Percentiles rank a stretch among this genome's conserved stretches.
Conservation (phyloP, 73 alveolate species). For the Paramecium tetraurelia region DNA sequence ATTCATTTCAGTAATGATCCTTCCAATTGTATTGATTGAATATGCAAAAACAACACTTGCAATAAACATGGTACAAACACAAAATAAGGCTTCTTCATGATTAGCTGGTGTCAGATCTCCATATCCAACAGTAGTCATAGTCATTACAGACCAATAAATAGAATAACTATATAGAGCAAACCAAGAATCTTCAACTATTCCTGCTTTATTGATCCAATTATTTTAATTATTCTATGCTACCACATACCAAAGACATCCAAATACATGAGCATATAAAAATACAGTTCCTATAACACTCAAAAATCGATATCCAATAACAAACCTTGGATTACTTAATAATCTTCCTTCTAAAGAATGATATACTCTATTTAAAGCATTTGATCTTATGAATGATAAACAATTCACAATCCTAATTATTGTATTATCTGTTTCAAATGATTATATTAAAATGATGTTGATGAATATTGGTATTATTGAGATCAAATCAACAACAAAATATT, state of each 20-base stretch:
- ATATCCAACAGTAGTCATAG: conserved; percentile 64
- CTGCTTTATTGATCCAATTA: conserved; percentile 11
- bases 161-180: conserved; percentile 43
- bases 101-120: conserved; percentile 59
- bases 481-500: neutral
- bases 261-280: conserved; percentile 34
- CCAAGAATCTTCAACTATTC: conserved; percentile 23
- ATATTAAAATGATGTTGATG: neutral
- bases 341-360: conserved; percentile 48
- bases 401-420: neutral
- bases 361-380: neutral
- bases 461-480: neutral
- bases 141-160: conserved; percentile 49
- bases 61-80: conserved; percentile 55
- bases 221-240: neutral
- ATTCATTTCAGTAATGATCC: conserved; percentile 38
- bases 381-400: conserved; percentile 23
- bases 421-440: neutral
- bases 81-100: conserved; percentile 34
- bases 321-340: conserved; percentile 41
- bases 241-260: conserved; percentile 48
- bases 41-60: conserved; percentile 54
- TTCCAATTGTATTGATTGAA: conserved; percentile 46
- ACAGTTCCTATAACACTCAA: conserved; percentile 24
- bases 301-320: neutral